Evolutionary conservation across 2,329 filamentous ascomycete species (phyloP), one percentile per base, ranked within the genome.

Genomic region (Fusarium hainanense): DNA sequence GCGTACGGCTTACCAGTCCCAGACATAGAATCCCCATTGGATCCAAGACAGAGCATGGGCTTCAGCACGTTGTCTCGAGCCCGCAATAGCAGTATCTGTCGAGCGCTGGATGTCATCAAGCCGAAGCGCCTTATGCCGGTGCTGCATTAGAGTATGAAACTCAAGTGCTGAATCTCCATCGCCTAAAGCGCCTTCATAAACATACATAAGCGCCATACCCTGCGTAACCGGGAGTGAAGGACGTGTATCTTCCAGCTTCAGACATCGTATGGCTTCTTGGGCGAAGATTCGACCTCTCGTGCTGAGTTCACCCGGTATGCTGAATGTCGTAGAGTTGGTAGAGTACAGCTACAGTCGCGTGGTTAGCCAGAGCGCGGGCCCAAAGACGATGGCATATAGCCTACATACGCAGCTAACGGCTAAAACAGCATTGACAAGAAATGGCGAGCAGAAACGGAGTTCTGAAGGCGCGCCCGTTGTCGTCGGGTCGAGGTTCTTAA

Each of bases 321-420:
- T 23, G 46, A 66, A 66, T 9, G 66, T 66, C 2, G 48, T 20
- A 8, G 55, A 30, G 18, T 66, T 62, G 1, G 47, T 66, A 10
- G 66, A 61, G 27, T 57, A 57, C 12, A 69, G 9, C 66, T 69
- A 13, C 7, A 37, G 9, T 21, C n/a, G 21, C 11, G 32, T 10
- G 4, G 9, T 46, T 28, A 66, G 62, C 28, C 14, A 23, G 3
- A 20, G 20, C 8, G 8, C 11, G 4, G 7, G 9, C 7, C 28
- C 3, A 6, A n/a, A 42, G 7, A 9, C 4, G 12, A 8, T 37
- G 6, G 8, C 4, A 5, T 7, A 30, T 30, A 21, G 62, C 43
- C 43, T 54, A 63, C 67, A 63, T 62, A 69, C 67, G 28, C 67
- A 69, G 23, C 67, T 63, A n/a, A 69, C 61, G 25, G 67, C 66